These are phyloP conservation scores for Pyrus communis DNA, from an alignment of 306 rosid species.

Conservation along the genomic window DNA sequence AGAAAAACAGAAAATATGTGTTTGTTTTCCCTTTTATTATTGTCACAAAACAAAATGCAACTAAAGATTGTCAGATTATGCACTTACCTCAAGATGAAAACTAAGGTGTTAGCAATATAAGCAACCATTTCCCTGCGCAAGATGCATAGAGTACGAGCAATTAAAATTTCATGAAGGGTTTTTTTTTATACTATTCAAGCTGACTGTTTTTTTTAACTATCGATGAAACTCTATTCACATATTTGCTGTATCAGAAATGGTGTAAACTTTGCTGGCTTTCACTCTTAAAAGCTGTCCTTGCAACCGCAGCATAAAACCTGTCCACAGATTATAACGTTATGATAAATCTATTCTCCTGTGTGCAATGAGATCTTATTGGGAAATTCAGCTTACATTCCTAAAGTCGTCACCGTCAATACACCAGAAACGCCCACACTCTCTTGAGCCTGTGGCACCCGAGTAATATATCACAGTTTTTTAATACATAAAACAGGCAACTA, in stretches of 20 bases:
- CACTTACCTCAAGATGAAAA: slow-evolving; percentile 82
- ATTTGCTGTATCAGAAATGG: slow-evolving; percentile 49
- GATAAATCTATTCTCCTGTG: slow-evolving; percentile 7
- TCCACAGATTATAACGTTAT: slow-evolving; percentile 14
- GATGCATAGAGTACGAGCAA: slow-evolving; percentile 8
- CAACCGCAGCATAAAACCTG: slow-evolving; percentile 89
- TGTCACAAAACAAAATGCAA: slow-evolving; percentile 12
- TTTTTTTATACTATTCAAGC: too few species aligned
- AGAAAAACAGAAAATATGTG: slow-evolving; percentile 14
- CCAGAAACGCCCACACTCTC: slow-evolving; percentile 75
- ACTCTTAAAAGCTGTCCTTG: slow-evolving; percentile 91
- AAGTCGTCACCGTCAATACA: slow-evolving; percentile 71
- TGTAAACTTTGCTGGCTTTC: slow-evolving; percentile 93
- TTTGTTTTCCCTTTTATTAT: not conserved
- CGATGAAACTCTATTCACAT: too few species aligned
- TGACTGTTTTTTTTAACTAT: too few species aligned
- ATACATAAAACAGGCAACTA: not conserved
- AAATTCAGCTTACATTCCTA: slow-evolving; percentile 78
- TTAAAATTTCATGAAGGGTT: not conserved
- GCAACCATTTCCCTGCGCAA: slow-evolving; percentile 93
- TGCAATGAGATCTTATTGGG: slow-evolving; percentile 6
- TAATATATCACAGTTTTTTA: not conserved
- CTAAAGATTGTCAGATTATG: not conserved
- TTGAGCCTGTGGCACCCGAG: slow-evolving; percentile 53
- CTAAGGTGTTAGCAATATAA: slow-evolving; percentile 84